Evolutionary conservation across 129 eudicot species (phyloP).

Genomic region (Arctium lappa): DNA sequence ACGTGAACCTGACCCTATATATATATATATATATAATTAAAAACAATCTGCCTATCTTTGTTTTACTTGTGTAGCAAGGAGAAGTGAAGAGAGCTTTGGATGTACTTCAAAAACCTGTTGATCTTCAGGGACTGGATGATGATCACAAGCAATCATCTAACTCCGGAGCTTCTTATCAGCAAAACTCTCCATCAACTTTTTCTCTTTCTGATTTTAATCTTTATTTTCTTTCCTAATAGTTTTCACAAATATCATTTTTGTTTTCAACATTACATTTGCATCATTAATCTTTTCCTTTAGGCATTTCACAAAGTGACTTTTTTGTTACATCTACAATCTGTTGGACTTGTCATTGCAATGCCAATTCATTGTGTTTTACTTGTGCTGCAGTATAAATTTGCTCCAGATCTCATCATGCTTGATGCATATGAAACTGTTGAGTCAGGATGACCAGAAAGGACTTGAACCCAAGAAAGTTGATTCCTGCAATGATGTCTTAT

Average conservation of each 20-base stretch:
- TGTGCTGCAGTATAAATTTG: slow-evolving; percentile 82
- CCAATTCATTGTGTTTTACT: not conserved
- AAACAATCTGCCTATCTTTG: too few relatives aligned
- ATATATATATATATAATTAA: too few relatives aligned
- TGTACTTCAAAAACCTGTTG: slow-evolving; percentile 3
- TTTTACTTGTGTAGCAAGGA: too few relatives aligned
- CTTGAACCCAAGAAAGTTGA: slow-evolving; percentile 84
- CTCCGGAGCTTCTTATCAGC: not conserved
- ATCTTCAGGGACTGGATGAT: slow-evolving; percentile 59
- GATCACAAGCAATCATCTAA: not conserved
- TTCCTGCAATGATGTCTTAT: slow-evolving; percentile 99
- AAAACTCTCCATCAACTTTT: not conserved
- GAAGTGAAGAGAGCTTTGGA: too few relatives aligned
- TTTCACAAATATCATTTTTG: not conserved
- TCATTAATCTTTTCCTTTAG: not conserved
- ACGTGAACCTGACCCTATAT: too few relatives aligned
- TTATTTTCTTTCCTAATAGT: not conserved
- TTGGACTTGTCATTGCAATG: not conserved
- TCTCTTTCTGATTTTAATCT: not conserved
- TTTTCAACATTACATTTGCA: slow-evolving; percentile 12
- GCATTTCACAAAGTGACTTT: not conserved
- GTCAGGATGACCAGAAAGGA: slow-evolving; percentile 88
- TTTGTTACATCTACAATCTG: not conserved
- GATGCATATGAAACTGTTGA: slow-evolving; percentile 99
- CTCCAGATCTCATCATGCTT: slow-evolving; percentile 98